Evolutionary conservation across 2,329 filamentous ascomycete genomes (phyloP).

Genomic region (Apiospora pterosperma): DNA sequence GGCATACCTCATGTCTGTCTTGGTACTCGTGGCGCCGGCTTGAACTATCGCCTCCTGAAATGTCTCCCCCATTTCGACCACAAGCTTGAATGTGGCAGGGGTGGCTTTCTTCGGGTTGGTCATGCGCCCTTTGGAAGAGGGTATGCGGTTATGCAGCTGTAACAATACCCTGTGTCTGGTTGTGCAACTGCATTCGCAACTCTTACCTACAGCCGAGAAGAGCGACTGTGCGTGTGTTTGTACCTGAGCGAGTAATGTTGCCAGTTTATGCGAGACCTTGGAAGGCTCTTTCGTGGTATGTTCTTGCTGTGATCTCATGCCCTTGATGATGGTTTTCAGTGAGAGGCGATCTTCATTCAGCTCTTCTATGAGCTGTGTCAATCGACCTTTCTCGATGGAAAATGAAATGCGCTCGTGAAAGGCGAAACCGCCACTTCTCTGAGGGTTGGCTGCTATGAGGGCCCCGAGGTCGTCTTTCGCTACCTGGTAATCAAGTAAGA

Average conservation of each 20-base stretch:
- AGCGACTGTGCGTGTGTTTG: neutral
- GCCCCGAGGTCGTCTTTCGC: neutral
- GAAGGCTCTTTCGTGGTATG: conserved; percentile 1
- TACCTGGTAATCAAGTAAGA: neutral
- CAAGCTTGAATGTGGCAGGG: neutral
- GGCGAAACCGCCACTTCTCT: neutral
- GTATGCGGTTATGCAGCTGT: neutral
- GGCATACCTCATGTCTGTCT: neutral
- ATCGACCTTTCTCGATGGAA: conserved; percentile 3
- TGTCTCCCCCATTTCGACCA: neutral
- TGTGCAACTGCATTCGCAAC: neutral
- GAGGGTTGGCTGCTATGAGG: neutral
- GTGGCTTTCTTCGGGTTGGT: neutral
- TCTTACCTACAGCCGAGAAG: neutral
- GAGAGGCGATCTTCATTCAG: conserved; percentile 6
- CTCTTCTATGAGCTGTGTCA: conserved; percentile 4
- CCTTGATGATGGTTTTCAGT: conserved; percentile 9
- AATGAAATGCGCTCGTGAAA: conserved; percentile 6
- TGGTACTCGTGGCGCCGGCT: neutral
- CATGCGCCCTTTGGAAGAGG: neutral
- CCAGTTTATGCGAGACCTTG: neutral
- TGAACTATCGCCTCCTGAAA: neutral
- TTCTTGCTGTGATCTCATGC: conserved; percentile 7
- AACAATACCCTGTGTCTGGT: neutral
- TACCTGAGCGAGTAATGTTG: neutral